Base-by-base conservation (phyloP, 108 stramenopile species). In the Nitzschia putrida region DNA sequence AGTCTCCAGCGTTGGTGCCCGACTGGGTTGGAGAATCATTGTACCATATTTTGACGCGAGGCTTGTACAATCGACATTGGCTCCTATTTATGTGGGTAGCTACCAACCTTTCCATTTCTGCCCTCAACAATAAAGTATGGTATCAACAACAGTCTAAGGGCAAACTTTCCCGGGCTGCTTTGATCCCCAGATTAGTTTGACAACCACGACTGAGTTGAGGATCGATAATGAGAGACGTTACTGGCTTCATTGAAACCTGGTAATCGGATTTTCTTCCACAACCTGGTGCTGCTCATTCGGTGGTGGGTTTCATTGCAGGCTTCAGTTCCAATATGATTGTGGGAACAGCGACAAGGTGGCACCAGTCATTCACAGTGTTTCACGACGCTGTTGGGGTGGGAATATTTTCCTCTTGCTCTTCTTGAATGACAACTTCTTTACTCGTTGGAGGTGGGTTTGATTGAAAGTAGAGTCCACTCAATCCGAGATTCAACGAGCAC, bases 381-480 rank as follows among this genome's bases (percentile, higher is more conserved):
- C 29, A 34, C 29, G 29, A 34, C 6, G 47, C 6, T 18, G 47
- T 16, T 49, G 47, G 18, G 3, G 14, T 49, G 47, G 6, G 47
- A 18, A 18, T 63, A 38, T 47, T 39, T 3, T n/a, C 3, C 44
- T 63, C 61, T 47, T 63, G 42, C 2, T 63, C 8, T 8, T n/a
- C 23, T 49, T 49, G 14, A 2, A 18, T 16, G 18, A 49, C 18
- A 3, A 24, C 44, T 11, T 37, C 12, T 39, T 4, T 16, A 40
- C 38, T 22, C 44, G 25, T 8, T 4, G 18, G 11, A 0, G 18
- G 25, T 7, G 38, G 16, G 12, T 4, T 37, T 40, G 44, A 41
- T 57, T 49, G 18, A 43, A 56, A 85, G 58, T 89, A 88, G 57
- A 89, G 82, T 18, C 91, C 87, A 64, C 79, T 88, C 76, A 89